A percentile compares a stretch with the other conserved stretches of the same genome.
phyloP scores from a whole-genome alignment of 2,329 filamentous ascomycete genomes.

The Penicillium sp. region DNA sequence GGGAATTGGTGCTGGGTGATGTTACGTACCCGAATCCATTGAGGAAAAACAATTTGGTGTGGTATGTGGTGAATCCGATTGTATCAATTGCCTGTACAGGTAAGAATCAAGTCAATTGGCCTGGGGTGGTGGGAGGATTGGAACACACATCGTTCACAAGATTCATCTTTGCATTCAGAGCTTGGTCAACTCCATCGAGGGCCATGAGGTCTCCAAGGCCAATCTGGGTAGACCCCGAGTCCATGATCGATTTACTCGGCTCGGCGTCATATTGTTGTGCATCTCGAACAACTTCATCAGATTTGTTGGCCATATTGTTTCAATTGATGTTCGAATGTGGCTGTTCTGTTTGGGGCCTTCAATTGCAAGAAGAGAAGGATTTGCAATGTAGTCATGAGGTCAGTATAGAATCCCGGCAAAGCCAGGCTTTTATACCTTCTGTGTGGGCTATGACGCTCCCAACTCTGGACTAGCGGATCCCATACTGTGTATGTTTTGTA shows the following conservation, averaged over 20 bases:
- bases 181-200: conserved; percentile 51
- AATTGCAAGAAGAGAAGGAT: background rate
- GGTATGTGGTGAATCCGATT: conserved; percentile 55
- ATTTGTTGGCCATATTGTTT: background rate
- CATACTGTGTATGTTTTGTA: background rate
- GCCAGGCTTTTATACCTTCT: background rate
- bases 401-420: background rate
- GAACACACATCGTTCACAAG: conserved; percentile 64
- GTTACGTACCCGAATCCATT: conserved; percentile 58
- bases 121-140: background rate
- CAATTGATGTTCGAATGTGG: background rate
- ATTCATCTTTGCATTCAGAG: conserved; percentile 66
- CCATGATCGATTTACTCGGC: background rate
- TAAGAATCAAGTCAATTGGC: background rate
- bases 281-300: conserved; percentile 2
- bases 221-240: background rate
- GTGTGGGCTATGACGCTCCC: background rate
- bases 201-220: conserved; percentile 5
- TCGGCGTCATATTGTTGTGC: background rate
- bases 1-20: background rate
- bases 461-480: background rate
- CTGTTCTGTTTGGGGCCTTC: background rate
- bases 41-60: conserved; percentile 60
- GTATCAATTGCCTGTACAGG: conserved; percentile 48
- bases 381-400: background rate